Evolutionary conservation across 345 rosid genomes (phyloP).

Genomic region (Heritiera fomes): DNA sequence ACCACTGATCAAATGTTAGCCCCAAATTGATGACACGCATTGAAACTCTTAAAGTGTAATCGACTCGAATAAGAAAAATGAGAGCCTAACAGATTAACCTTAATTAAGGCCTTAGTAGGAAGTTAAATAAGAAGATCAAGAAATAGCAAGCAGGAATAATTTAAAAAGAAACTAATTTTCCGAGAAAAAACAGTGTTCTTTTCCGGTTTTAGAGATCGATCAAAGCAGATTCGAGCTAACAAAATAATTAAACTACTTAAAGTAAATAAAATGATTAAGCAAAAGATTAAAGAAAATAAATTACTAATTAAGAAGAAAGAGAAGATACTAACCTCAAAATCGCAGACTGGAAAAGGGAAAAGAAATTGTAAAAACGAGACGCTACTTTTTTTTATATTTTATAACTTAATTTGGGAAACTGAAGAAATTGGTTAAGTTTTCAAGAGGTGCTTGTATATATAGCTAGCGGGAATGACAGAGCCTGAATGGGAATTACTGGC

Average conservation of each 20-base stretch:
- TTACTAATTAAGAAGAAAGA: background rate
- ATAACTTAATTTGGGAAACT: conserved; percentile 22
- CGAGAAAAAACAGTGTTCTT: conserved; percentile 15
- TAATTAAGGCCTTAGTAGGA: conserved; percentile 19
- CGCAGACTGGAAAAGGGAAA: conserved; percentile 24
- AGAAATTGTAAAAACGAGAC: conserved; percentile 25
- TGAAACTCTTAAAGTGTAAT: conserved; percentile 14
- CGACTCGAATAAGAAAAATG: conserved; percentile 23
- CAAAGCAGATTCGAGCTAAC: conserved; percentile 14
- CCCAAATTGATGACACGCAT: conserved; percentile 24
- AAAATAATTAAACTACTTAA: background rate
- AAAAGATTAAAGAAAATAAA: background rate
- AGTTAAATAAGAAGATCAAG: conserved; percentile 32
- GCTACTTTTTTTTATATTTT: conserved; percentile 18
- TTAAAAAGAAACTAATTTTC: background rate
- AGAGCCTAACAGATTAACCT: conserved; percentile 12
- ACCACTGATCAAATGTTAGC: conserved; percentile 19
- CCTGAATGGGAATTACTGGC: conserved; percentile 41
- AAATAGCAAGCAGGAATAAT: background rate
- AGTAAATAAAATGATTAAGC: background rate
- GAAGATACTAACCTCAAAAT: conserved; percentile 40
- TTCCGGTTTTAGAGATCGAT: conserved; percentile 30
- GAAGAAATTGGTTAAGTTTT: background rate
- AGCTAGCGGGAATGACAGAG: conserved; percentile 51
- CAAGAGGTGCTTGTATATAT: conserved; percentile 43